Conservation (phyloP, 176 grass and related monocot species). For the Chrysopogon serrulatus region DNA sequence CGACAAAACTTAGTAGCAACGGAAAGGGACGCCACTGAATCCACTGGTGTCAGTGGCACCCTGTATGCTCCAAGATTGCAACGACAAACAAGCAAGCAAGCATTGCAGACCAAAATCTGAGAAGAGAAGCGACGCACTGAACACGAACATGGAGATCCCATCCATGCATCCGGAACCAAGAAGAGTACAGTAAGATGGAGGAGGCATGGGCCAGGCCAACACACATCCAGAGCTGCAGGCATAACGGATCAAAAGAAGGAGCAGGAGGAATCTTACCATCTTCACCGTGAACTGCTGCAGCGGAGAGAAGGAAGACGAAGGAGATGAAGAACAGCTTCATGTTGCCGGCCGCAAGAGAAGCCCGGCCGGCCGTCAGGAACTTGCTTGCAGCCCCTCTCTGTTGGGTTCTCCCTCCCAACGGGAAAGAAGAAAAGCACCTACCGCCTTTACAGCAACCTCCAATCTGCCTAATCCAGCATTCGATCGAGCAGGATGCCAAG, state of each 20-base stretch:
- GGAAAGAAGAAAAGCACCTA: conserved; percentile 18
- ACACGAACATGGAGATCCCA: background rate
- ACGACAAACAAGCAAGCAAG: background rate
- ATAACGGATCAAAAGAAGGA: background rate
- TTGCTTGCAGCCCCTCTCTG: background rate
- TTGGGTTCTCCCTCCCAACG: background rate
- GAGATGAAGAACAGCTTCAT: conserved; percentile 42
- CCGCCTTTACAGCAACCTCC: conserved; percentile 10
- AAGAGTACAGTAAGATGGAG: background rate
- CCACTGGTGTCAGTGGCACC: background rate
- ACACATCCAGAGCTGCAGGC: background rate
- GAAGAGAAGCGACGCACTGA: background rate
- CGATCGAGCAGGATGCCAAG: conserved; percentile 9
- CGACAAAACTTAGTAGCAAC: conserved; percentile 9
- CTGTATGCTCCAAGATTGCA: background rate
- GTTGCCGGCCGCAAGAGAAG: background rate
- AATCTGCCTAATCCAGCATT: background rate
- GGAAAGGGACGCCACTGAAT: conserved; percentile 21
- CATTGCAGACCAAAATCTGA: background rate
- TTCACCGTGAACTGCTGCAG: conserved; percentile 34
- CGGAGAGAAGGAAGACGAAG: conserved; percentile 33
- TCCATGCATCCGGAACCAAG: background rate
- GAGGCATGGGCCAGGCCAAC: background rate
- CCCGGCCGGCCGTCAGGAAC: background rate
- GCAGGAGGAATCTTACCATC: conserved; percentile 50